Evolutionary conservation across 306 rosid genomes (phyloP), one percentile per base, ranked within the genome.

Genomic region (Chamaecrista fasciculata): DNA sequence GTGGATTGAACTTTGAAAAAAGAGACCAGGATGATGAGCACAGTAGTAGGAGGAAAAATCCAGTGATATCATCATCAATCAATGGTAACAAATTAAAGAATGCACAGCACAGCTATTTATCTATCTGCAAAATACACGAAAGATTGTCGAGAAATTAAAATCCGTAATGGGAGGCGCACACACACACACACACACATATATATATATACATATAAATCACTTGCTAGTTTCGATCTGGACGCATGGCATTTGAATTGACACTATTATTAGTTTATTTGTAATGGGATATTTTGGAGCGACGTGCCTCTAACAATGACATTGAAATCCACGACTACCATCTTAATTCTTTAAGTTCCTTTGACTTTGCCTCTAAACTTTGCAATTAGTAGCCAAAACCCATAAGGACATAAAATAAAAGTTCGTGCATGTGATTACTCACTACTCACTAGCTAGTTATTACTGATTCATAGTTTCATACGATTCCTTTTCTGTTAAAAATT

Each of bases 131-230:
- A 52, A 62, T 10, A 1, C 37, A 40, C 11, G 39, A 66, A 63
- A 29, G n/a, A n/a, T n/a, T 19, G 19, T 37, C 12, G 66, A 8
- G 18, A 15, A n/a, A n/a, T n/a, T n/a, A n/a, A 23, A 15, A 24
- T 11, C 21, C 52, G 53, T 25, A 68, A 60, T 51, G 64, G 44
- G 44, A 67, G 75, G 82, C 48, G 52, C 8, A 7, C 26, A 3
- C 10, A 16, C 52, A n/a, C 24, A 16, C 52, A n/a, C n/a, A n/a
- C n/a, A n/a, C n/a, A n/a, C n/a, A n/a, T n/a, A n/a, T n/a, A n/a
- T n/a, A n/a, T n/a, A n/a, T n/a, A n/a, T n/a, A n/a, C n/a, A n/a
- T n/a, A n/a, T n/a, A n/a, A n/a, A n/a, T n/a, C n/a, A n/a, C n/a
- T n/a, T n/a, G n/a, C n/a, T n/a, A n/a, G n/a, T n/a, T 7, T 16